Percentiles rank a stretch among this genome's conserved stretches.
Evolutionary conservation across 495 filamentous ascomycete genomes (phyloP).

Genomic region (Annulohypoxylon bovei): DNA sequence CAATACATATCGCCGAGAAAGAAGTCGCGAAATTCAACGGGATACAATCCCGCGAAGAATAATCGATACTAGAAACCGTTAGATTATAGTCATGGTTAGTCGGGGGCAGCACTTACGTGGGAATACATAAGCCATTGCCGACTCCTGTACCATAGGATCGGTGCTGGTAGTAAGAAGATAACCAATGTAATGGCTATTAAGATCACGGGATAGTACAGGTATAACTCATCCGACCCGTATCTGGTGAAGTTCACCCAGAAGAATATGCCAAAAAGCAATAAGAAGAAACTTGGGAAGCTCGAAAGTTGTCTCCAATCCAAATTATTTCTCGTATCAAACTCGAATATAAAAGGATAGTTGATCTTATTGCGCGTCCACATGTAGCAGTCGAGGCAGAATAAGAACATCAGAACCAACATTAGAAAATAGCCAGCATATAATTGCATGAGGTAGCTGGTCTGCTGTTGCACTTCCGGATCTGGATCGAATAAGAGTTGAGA

Average conservation of each 20-base stretch:
- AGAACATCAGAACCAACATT: constrained; percentile 72
- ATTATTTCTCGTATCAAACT: constrained; percentile 86
- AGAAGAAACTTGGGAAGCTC: constrained; percentile 82
- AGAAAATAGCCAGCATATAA: constrained; percentile 89
- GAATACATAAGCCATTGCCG: constrained; percentile 86
- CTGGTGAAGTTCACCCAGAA: constrained; percentile 88
- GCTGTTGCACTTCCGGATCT: constrained; percentile 56
- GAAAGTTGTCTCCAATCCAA: constrained; percentile 89
- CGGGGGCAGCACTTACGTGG: constrained; percentile 65
- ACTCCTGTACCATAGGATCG: constrained; percentile 76
- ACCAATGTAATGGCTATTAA: constrained; percentile 72
- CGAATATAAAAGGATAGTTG: constrained; percentile 96
- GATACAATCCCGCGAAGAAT: constrained; percentile 84
- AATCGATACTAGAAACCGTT: constrained; percentile 75
- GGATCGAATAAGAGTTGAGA: constrained; percentile 61
- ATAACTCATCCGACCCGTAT: constrained; percentile 72
- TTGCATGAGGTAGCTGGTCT: constrained; percentile 82
- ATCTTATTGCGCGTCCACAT: constrained; percentile 85
- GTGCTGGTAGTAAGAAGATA: constrained; percentile 79
- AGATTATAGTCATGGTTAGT: constrained; percentile 2
- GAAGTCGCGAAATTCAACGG: constrained; percentile 96
- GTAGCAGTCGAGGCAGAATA: constrained; percentile 82
- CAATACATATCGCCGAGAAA: constrained; percentile 98
- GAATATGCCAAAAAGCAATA: constrained; percentile 79
- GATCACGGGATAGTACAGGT: constrained; percentile 88